These are phyloP conservation scores for Lodderomyces pseudojiufengensis DNA, from an alignment of 1,139 yeast genomes.

Conservation along the genomic window DNA sequence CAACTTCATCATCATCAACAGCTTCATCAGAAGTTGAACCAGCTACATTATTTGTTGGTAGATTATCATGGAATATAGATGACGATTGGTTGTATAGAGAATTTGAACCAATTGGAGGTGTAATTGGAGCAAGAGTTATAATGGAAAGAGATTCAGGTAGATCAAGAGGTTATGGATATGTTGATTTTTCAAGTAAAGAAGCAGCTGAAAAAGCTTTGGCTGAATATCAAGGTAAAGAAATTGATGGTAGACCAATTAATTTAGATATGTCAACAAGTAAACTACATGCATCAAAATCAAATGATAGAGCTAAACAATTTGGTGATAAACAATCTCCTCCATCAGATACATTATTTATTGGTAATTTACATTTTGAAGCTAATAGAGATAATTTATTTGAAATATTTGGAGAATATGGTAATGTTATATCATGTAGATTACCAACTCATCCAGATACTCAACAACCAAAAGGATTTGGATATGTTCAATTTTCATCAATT, in stretches of 20 bases:
- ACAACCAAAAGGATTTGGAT: constrained; percentile 98
- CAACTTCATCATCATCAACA: constrained; percentile 24
- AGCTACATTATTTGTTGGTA: constrained; percentile 91
- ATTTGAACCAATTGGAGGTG: constrained; percentile 82
- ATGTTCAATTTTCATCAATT: constrained; percentile 80
- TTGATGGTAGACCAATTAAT: constrained; percentile 96
- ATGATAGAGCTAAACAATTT: constrained; percentile 79
- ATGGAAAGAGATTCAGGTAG: constrained; percentile 89
- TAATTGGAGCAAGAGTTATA: constrained; percentile 84
- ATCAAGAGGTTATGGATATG: constrained; percentile 97
- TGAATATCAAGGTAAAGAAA: constrained; percentile 86
- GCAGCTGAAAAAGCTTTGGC: constrained; percentile 86
- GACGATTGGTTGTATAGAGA: constrained; percentile 90
- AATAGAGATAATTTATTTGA: constrained; percentile 73
- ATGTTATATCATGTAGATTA: constrained; percentile 81
- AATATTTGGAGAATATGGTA: constrained; percentile 73
- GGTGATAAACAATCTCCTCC: constrained; percentile 92
- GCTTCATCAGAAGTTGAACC: constrained; percentile 52
- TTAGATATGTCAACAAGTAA: constrained; percentile 86
- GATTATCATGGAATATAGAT: constrained; percentile 96
- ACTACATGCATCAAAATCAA: constrained; percentile 55
- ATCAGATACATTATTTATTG: constrained; percentile 92
- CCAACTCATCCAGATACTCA: constrained; percentile 99
- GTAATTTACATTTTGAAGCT: constrained; percentile 90
- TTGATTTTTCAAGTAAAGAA: constrained; percentile 76